Evolutionary conservation across 495 filamentous ascomycete species (phyloP).

Genomic region (Trypethelium eluteriae): DNA sequence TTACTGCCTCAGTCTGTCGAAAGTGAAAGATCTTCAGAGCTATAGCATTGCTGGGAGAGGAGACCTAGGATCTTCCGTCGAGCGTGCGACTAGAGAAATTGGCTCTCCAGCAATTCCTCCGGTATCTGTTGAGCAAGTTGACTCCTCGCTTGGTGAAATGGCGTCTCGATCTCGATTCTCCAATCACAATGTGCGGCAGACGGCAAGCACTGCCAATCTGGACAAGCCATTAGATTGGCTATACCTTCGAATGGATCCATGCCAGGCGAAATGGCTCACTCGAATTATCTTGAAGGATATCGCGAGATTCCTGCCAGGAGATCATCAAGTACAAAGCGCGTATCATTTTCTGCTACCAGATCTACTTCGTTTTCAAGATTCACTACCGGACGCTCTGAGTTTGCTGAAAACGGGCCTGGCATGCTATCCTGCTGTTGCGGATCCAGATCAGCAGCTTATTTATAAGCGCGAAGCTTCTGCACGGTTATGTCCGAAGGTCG

Average conservation of each 20-base stretch:
- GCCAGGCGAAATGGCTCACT: constrained; percentile 84
- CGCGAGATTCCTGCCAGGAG: constrained; percentile 46
- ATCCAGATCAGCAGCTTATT: constrained; percentile 28
- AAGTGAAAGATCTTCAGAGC: constrained; percentile 52
- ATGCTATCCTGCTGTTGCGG: constrained; percentile 33
- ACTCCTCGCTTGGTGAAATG: constrained; percentile 52
- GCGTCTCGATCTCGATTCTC: constrained; percentile 64
- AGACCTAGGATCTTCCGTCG: constrained; percentile 64
- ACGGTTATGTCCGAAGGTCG: constrained; percentile 53
- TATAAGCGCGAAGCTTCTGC: constrained; percentile 36
- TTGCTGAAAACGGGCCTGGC: constrained; percentile 40
- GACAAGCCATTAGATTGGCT: constrained; percentile 42
- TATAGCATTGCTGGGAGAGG: constrained; percentile 51
- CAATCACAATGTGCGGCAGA: constrained; percentile 48
- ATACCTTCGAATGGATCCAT: constrained; percentile 54
- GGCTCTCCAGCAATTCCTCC: constrained; percentile 31
- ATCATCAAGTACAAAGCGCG: constrained; percentile 29
- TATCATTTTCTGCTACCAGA: constrained; percentile 44
- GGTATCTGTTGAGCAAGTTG: constrained; percentile 71
- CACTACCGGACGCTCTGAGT: constrained; percentile 46
- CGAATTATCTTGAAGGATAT: constrained; percentile 67
- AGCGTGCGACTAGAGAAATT: constrained; percentile 52
- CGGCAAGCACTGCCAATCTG: not conserved
- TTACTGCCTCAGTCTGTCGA: constrained; percentile 50
- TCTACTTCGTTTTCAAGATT: constrained; percentile 60